Evolutionary conservation across 768 basidiomycete genomes (phyloP).

Genomic region (Calocybe gangraenosa): DNA sequence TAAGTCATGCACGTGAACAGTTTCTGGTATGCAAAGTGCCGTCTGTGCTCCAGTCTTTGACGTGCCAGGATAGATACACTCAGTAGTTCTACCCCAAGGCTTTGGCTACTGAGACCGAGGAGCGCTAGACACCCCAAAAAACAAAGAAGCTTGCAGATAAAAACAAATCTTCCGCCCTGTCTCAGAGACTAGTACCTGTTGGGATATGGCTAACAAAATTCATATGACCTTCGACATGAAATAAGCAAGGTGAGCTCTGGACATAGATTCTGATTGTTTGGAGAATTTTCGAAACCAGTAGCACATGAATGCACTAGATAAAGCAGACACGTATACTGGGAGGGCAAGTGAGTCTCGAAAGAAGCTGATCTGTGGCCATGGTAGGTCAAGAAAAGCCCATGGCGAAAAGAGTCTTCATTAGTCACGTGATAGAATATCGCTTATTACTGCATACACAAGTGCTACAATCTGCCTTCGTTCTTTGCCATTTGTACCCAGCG

Average conservation of each 20-base stretch:
- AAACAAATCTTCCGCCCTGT: slow-evolving; percentile 45
- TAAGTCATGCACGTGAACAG: slow-evolving; percentile 27
- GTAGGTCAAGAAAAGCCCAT: too few species aligned
- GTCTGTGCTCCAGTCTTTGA: slow-evolving; percentile 18
- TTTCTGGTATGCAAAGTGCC: slow-evolving; percentile 20
- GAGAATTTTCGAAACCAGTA: slow-evolving; percentile 4
- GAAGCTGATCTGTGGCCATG: not conserved
- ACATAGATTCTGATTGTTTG: not conserved
- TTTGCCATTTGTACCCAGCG: slow-evolving; percentile 35
- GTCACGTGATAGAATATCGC: too few species aligned
- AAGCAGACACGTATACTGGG: slow-evolving; percentile 14
- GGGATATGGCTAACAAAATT: not conserved
- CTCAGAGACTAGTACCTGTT: slow-evolving; percentile 26
- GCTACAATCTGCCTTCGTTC: slow-evolving; percentile 18
- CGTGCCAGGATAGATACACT: slow-evolving; percentile 17
- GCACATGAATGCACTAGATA: slow-evolving; percentile 14
- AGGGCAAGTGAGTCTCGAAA: slow-evolving; percentile 14
- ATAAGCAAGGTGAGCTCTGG: too few species aligned
- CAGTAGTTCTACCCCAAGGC: not conserved
- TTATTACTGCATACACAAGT: too few species aligned
- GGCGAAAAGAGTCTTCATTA: too few species aligned
- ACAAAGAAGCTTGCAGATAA: slow-evolving; percentile 42
- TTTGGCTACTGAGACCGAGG: slow-evolving; percentile 32
- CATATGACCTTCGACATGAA: not conserved
- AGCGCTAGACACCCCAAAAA: slow-evolving; percentile 41